These are phyloP conservation scores for Chloranthus sessilifolius DNA, from an alignment of 164 flowering plant species.

Conservation along the genomic window DNA sequence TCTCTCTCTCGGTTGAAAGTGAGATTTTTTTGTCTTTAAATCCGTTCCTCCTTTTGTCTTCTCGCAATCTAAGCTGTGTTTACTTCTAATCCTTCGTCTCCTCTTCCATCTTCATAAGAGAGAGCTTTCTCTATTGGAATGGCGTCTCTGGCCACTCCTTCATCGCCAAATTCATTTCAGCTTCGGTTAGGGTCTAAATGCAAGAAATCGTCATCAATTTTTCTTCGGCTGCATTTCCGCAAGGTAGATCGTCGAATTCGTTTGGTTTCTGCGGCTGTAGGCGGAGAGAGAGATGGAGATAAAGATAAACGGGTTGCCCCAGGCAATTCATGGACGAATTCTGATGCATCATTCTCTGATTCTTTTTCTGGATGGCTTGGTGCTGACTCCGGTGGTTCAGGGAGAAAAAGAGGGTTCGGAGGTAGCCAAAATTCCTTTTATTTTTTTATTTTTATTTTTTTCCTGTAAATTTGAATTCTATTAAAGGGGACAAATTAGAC, in stretches of 20 bases:
- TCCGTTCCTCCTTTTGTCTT: not conserved
- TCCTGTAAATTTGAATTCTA: not conserved
- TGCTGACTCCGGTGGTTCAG: constrained; percentile 18
- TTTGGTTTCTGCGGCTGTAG: constrained; percentile 12
- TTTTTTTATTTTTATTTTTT: not conserved
- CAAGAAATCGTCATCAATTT: constrained; percentile 18
- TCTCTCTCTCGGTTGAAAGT: not conserved
- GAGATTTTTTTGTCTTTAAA: not conserved
- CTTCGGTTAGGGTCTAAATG: constrained; percentile 44
- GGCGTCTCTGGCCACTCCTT: constrained; percentile 37
- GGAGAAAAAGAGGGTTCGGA: constrained; percentile 29
- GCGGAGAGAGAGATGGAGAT: constrained; percentile 7
- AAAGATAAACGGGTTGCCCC: constrained; percentile 16
- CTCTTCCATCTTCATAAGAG: not conserved
- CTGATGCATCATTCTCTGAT: constrained; percentile 22
- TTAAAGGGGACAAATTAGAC: not conserved
- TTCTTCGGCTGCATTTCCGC: constrained; percentile 15
- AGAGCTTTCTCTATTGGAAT: too few species aligned
- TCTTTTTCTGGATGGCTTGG: constrained; percentile 36
- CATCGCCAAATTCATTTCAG: constrained; percentile 63
- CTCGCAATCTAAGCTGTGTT: too few species aligned
- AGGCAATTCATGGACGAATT: constrained; percentile 22
- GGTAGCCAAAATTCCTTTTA: constrained; percentile 26
- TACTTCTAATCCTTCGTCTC: not conserved
- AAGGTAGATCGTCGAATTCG: constrained; percentile 16